These are phyloP conservation scores for Rubroboletus pulcherrimus DNA, from an alignment of 768 basidiomycete species.

Conservation along the genomic window DNA sequence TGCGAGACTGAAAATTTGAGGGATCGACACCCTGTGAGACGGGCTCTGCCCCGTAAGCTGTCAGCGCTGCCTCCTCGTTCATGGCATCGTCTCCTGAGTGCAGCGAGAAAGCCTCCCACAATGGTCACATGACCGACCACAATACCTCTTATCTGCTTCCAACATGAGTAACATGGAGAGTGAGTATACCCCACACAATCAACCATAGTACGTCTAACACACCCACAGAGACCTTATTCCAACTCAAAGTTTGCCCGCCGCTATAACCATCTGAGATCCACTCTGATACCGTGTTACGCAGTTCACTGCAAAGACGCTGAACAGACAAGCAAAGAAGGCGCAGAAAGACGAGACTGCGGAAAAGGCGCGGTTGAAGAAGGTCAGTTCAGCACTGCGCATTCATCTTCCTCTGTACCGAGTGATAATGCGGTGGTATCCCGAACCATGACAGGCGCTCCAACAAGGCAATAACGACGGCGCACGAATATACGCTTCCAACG, in stretches of 20 bases:
- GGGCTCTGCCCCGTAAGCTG: neutral
- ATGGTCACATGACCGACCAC: conserved; percentile 10
- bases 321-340: conserved; percentile 94
- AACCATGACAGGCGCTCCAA: conserved; percentile 70
- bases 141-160: neutral
- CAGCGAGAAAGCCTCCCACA: neutral
- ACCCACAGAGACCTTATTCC: conserved; percentile 87
- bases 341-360: conserved; percentile 91
- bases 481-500: conserved; percentile 96
- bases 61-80: neutral
- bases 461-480: conserved; percentile 98
- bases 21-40: neutral
- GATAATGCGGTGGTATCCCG: neutral
- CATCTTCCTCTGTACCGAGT: neutral
- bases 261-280: conserved; percentile 7
- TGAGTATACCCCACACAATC: conserved; percentile 38
- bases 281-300: conserved; percentile 32
- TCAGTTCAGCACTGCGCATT: conserved; percentile 27
- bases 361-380: conserved; percentile 92
- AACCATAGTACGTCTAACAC: neutral
- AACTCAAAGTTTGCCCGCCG: conserved; percentile 74
- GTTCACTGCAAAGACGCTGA: conserved; percentile 98
- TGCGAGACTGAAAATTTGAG: neutral
- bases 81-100: neutral
- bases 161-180: conserved; percentile 86